A percentile compares a stretch with the other conserved stretches of the same genome.
Evolutionary conservation across 2,329 filamentous ascomycete species (phyloP).

Genomic region (Boeremia lycopersici): DNA sequence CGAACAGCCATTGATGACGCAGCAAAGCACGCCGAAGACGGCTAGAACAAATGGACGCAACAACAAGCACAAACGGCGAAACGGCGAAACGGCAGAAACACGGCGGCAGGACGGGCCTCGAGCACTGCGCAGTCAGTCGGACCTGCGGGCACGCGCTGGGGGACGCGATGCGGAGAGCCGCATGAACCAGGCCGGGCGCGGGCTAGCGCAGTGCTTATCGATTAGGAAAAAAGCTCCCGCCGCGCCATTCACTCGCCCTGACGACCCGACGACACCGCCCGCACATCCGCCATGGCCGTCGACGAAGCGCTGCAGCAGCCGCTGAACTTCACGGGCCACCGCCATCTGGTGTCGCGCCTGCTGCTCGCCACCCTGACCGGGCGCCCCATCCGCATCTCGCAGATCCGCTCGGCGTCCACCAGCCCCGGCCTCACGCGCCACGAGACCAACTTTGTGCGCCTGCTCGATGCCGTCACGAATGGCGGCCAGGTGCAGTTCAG

Average conservation of each 20-base stretch:
- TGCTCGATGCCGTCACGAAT: slow-evolving; percentile 94
- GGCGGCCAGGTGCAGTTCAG: slow-evolving; percentile 94
- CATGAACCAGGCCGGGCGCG: too few relatives aligned
- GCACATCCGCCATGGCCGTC: slow-evolving; percentile 31
- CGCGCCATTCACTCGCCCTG: slow-evolving; percentile 2
- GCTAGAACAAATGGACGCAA: background rate
- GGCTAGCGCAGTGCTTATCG: slow-evolving; percentile 11
- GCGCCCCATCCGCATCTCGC: slow-evolving; percentile 85
- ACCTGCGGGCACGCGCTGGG: background rate
- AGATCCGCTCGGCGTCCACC: slow-evolving; percentile 87
- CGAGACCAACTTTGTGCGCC: slow-evolving; percentile 93
- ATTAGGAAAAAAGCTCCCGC: slow-evolving; percentile 29
- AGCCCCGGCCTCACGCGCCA: slow-evolving; percentile 88
- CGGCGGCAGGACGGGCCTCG: background rate
- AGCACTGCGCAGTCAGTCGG: background rate
- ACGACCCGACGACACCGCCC: background rate
- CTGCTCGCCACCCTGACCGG: slow-evolving; percentile 91
- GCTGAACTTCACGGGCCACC: slow-evolving; percentile 82
- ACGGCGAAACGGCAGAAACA: background rate
- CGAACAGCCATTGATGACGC: background rate
- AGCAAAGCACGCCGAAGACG: background rate
- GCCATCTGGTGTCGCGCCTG: slow-evolving; percentile 80
- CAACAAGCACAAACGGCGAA: background rate
- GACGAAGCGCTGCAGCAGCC: slow-evolving; percentile 52
- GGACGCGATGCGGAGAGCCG: background rate